phyloP scores from a whole-genome alignment of 148 eudicot genomes.

The Salicornia ramosissima region DNA sequence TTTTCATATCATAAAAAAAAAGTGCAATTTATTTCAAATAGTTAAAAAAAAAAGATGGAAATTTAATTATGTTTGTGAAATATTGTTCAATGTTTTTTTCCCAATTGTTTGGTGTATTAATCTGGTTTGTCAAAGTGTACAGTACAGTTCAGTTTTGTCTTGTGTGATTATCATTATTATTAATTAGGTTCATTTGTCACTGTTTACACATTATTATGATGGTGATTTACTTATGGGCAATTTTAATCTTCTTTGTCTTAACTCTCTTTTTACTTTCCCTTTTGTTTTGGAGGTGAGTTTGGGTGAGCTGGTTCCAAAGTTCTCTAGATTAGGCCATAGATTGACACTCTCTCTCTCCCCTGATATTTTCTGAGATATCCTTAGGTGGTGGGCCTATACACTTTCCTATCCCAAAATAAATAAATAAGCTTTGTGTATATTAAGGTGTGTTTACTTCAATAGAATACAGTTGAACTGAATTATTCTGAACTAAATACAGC shows the following conservation, averaged over 20 bases:
- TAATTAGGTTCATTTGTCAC: background rate
- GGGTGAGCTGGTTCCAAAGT: too few species aligned
- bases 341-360: too few species aligned
- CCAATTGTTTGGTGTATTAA: slow-evolving; percentile 6
- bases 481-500: too few species aligned
- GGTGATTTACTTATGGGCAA: slow-evolving; percentile 1
- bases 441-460: too few species aligned
- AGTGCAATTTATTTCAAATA: background rate
- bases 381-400: too few species aligned
- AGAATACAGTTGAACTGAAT: too few species aligned
- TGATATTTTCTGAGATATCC: too few species aligned
- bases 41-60: background rate
- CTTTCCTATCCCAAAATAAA: too few species aligned
- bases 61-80: background rate
- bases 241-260: background rate
- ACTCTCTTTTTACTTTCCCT: too few species aligned
- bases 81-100: slow-evolving; percentile 1
- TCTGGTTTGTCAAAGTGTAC: slow-evolving; percentile 25
- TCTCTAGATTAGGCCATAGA: too few species aligned
- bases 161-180: background rate
- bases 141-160: slow-evolving; percentile 17
- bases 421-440: too few species aligned
- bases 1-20: background rate
- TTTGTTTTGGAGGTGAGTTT: too few species aligned
- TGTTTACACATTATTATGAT: background rate